A percentile compares a stretch with the other conserved stretches of the same genome.
phyloP scores from a whole-genome alignment of 192 early-diverging fungal genomes.

The Rhizophlyctis rosea region DNA sequence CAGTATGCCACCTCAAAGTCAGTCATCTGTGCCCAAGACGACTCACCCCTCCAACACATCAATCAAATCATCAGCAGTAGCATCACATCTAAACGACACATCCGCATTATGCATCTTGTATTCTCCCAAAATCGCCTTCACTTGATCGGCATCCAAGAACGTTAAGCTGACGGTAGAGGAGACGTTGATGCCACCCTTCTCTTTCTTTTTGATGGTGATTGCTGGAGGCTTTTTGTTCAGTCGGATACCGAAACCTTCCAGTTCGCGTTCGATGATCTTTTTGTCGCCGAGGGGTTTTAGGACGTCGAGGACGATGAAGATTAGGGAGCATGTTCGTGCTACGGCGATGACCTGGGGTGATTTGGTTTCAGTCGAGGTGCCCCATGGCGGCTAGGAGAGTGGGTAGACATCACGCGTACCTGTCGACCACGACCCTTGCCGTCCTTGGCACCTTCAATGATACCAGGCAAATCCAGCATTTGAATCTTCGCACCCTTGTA shows the following conservation, averaged over 20 bases:
- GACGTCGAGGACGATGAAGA: conserved; percentile 96
- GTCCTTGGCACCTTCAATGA: conserved; percentile 98
- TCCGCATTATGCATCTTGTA: conserved; percentile 98
- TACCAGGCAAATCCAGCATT: conserved; percentile 97
- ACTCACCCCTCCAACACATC: conserved; percentile 89
- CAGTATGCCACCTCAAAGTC: too few species aligned
- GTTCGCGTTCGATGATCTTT: conserved; percentile 89
- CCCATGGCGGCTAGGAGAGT: background rate
- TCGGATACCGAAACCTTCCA: conserved; percentile 97
- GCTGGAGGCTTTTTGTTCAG: conserved; percentile 96
- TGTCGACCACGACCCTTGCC: conserved; percentile 98
- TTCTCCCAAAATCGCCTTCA: conserved; percentile 91
- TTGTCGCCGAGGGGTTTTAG: conserved; percentile 95
- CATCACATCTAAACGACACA: conserved; percentile 88
- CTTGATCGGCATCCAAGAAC: conserved; percentile 80
- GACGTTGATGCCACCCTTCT: conserved; percentile 96
- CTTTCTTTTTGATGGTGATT: conserved; percentile 95
- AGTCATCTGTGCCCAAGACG: too few species aligned
- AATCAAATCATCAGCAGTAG: conserved; percentile 92
- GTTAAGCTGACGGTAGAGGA: conserved; percentile 89
- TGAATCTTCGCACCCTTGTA: conserved; percentile 99
- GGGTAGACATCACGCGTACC: conserved; percentile 33
- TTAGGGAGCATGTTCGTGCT: conserved; percentile 94
- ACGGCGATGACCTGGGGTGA: conserved; percentile 89
- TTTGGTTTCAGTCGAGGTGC: too few species aligned